Base-by-base conservation (phyloP, 805 yeast genomes). In the Lipomyces sp. region DNA sequence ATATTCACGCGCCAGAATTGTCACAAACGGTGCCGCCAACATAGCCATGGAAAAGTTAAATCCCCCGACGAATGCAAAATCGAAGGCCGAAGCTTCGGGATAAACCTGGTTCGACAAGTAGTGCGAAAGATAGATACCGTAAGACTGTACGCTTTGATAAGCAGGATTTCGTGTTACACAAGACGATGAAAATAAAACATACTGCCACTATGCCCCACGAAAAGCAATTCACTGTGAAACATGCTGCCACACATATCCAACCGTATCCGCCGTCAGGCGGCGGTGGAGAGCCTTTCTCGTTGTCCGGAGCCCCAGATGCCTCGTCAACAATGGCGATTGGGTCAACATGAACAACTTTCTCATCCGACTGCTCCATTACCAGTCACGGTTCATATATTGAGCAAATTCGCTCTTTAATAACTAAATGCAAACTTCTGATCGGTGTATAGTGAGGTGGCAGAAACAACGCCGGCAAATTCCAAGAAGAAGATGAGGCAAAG, bases 231-330 rank as follows among this genome's bases (percentile, higher is more conserved):
- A 57, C 53, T 13, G 35, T 11, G 29, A 35, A 57, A n/a, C 35
- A 35, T 5, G 60, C 60, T n/a, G 35, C 60, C 13, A 57, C 60
- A 18, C 50, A 35, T 11, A 57, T 13, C 60, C 60, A 57, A 29
- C 65, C 90, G 5, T 57, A 57, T 15, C 45, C 55, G 13, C 61
- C 62, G 42, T 37, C 37, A 11, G 35, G 63, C 15, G 35, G 63
- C 15, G 64, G 42, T 42, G 48, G 48, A 42, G 48, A 15, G 8
- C 6, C 48, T 42, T 15, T 42, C 15, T 42, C 48, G 48, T 42
- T 18, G 15, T 13, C 48, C 48, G 13, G 10, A 18, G 3, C 18
- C 13, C 48, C 48, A 13, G 6, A 6, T 42, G 48, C 18, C 13
- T 15, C 18, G 45, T 39, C 45, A 5, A 42, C 7, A 18, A 2